Evolutionary conservation across 2,329 filamentous ascomycete genomes (phyloP), one percentile per base, ranked within the genome.

Genomic region (Aurifilum marmelostoma): DNA sequence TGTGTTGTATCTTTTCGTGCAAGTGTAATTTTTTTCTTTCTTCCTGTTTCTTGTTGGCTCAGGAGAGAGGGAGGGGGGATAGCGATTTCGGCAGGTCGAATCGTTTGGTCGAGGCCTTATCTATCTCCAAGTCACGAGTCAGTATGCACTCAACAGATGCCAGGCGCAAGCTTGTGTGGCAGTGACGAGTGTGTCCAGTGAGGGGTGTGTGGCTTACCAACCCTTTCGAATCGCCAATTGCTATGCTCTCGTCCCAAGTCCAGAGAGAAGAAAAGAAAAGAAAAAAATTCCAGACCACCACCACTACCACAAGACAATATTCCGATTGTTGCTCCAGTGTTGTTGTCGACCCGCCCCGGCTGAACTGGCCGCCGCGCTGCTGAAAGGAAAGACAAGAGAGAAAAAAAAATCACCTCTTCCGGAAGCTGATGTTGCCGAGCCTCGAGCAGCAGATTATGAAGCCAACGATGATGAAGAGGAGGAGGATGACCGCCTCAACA

Each of bases 381-480:
- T 24, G 8, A 27, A 27, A 27, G 34, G 34, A 8, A 8, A 8
- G 34, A 34, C 4, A 8, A 34, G 34, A 34, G 34, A 24, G 3
- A 32, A n/a, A 9, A 5, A 21, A 27, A n/a, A 47, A 43, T 67
- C 63, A 69, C 47, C 63, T 65, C 47, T 43, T 67, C 41, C 65
- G 24, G 68, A 69, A 69, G 65, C 65, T 69, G 29, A 69, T 67
- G 21, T 21, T 34, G 16, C 61, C 61, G 24, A 69, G 65, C 11
- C 68, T 54, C 24, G 60, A 43, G 7, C n/a, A 47, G 41, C 52
- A 64, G 43, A 69, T 69, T 27, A 69, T 41, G 41, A 67, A 61
- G 39, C 34, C 54, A 11, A 67, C 18, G 34, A 69, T 0, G 37
- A 69, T 7, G 21, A 47, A 62, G 29, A 69, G 52, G 43, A 67